These are phyloP conservation scores for Sporothrix variecibatus DNA, from an alignment of 2,329 filamentous ascomycete species.

Conservation along the genomic window DNA sequence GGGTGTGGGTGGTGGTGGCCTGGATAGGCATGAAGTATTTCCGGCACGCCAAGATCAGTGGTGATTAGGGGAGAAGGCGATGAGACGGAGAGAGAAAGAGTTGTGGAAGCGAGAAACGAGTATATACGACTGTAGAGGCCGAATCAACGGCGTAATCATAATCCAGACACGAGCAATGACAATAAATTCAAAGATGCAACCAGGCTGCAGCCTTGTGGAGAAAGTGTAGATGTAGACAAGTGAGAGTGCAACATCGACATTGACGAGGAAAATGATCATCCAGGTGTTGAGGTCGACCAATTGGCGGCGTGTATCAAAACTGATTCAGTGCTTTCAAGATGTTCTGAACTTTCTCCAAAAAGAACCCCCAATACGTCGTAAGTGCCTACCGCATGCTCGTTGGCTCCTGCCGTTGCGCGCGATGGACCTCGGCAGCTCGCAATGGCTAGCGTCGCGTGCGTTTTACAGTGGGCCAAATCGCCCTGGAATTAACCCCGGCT, in stretches of 20 bases:
- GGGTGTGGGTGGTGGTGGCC: conserved; percentile 96
- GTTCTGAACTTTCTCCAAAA: background rate
- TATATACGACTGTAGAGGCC: background rate
- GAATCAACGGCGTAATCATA: background rate
- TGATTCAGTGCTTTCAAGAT: background rate
- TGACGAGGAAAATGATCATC: background rate
- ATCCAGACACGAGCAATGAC: conserved; percentile 7
- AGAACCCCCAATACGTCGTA: no score
- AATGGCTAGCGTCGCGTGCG: background rate
- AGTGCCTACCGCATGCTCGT: background rate
- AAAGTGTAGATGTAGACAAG: background rate
- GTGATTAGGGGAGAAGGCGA: conserved; percentile 48
- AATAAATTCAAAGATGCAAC: background rate
- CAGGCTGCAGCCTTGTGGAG: background rate
- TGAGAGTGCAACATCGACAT: background rate
- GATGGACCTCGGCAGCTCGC: background rate
- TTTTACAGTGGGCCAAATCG: background rate
- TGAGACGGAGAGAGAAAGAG: background rate
- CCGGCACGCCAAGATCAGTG: conserved; percentile 86
- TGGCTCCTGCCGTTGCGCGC: background rate
- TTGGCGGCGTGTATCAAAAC: background rate
- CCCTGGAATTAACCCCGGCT: background rate
- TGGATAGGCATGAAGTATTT: conserved; percentile 99
- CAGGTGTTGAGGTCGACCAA: background rate
- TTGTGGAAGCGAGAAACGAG: background rate